These are phyloP conservation scores for Rhodomyrtus psidioides DNA, from an alignment of 441 rosid species.

Conservation along the genomic window DNA sequence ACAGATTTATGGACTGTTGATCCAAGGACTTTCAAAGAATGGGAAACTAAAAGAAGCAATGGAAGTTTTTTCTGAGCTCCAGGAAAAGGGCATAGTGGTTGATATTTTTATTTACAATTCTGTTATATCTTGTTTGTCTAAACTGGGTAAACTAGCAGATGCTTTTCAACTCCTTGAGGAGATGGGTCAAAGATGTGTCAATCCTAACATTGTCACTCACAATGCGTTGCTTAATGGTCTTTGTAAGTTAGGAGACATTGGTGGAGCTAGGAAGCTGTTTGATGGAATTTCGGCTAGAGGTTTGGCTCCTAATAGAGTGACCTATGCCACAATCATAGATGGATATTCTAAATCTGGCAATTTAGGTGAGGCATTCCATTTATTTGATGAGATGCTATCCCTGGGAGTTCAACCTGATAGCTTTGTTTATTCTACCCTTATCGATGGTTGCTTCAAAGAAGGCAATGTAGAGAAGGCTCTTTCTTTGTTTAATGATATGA, in stretches of 20 bases:
- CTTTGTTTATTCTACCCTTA: constrained; percentile 40
- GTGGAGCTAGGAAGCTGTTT: constrained; percentile 34
- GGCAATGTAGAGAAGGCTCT: constrained; percentile 36
- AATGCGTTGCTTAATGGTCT: constrained; percentile 49
- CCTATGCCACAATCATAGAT: constrained; percentile 48
- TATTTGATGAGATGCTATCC: constrained; percentile 41
- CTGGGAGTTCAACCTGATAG: constrained; percentile 42
- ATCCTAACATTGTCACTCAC: constrained; percentile 45
- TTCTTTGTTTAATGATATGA: constrained; percentile 27
- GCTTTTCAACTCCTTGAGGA: constrained; percentile 31
- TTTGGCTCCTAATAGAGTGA: constrained; percentile 32
- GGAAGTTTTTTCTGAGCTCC: constrained; percentile 51
- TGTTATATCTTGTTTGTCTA: constrained; percentile 46
- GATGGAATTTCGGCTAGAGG: constrained; percentile 36
- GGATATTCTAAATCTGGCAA: constrained; percentile 52
- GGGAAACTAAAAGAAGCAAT: constrained; percentile 55
- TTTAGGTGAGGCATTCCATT: constrained; percentile 36
- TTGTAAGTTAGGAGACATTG: constrained; percentile 31
- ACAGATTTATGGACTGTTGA: constrained; percentile 42
- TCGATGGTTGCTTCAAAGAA: constrained; percentile 51
- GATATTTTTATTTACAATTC: constrained; percentile 47
- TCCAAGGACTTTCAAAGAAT: constrained; percentile 52
- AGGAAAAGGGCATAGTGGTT: constrained; percentile 34
- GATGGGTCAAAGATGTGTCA: constrained; percentile 37
- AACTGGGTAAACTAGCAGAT: constrained; percentile 23